Evolutionary conservation across 2,329 filamentous ascomycete genomes (phyloP), one percentile per base, ranked within the genome.

Genomic region (Didymella arachidicola): DNA sequence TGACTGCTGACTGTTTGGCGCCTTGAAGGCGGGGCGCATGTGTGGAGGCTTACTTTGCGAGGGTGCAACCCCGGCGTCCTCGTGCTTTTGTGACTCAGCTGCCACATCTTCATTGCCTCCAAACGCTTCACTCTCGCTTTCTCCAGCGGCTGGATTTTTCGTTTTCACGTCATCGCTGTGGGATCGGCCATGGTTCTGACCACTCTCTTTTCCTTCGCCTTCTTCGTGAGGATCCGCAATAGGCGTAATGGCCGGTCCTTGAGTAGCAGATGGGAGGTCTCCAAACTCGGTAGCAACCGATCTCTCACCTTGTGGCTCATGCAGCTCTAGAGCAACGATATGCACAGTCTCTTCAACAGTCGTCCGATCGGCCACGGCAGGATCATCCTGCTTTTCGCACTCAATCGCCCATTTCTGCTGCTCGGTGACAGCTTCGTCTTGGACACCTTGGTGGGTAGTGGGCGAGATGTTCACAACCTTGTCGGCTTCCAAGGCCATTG

Each of bases 41-140:
- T 67, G 63, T 0, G 61, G 64, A 5, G 61, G 59, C 14, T 63
- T n/a, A 19, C 52, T 64, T 11, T 18, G 49, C 39, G 29, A 34
- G 2, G 18, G 19, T 38, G 6, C n/a, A 30, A 16, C 6, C 6
- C 18, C 11, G 8, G 11, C 11, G 12, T 2, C 6, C 4, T 14
- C 25, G 3, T 43, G 27, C 16, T 14, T 39, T 14, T 29, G 11
- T 6, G 19, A n/a, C 12, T 50, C 47, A 2, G 18, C 5, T 8
- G 19, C 60, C 2, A 36, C 26, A 3, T 57, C 44, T n/a, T 49
- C 19, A 4, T 51, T 41, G 19, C 48, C 26, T 16, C 25, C 38
- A 30, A 38, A n/a, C 14, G 29, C 10, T 1, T 27, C 4, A 2
- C 27, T 32, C n/a, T 22, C 30, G n/a, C 30, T n/a, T 1, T 29